Evolutionary conservation across 2,329 filamentous ascomycete species (phyloP).

Genomic region (Fusarium haematococcum): DNA sequence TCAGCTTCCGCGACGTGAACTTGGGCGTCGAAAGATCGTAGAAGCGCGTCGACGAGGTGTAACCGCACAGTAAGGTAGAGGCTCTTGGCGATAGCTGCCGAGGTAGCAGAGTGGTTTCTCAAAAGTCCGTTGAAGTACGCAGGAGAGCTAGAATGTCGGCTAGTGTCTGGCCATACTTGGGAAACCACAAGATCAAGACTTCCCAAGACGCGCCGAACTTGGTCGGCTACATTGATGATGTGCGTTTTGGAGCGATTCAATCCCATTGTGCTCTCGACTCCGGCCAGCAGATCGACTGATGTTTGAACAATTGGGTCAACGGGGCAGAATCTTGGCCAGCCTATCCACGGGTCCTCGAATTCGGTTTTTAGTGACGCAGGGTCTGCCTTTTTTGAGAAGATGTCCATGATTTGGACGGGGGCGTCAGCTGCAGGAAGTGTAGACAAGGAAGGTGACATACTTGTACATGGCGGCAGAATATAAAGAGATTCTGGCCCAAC

Average conservation of each 20-base stretch:
- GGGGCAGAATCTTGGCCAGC: neutral
- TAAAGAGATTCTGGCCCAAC: neutral
- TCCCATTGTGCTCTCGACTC: neutral
- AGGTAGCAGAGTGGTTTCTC: neutral
- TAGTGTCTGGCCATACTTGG: neutral
- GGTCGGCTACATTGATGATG: neutral
- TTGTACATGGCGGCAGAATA: neutral
- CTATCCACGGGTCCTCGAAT: neutral
- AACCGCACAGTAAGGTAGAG: neutral
- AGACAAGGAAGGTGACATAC: neutral
- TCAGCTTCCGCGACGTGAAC: neutral
- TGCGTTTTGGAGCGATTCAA: neutral
- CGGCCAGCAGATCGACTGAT: neutral
- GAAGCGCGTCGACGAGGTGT: neutral
- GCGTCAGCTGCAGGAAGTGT: neutral
- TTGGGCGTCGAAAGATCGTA: neutral
- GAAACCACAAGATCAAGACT: neutral
- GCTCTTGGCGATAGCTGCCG: neutral
- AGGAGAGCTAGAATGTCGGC: neutral
- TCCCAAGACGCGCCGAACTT: neutral
- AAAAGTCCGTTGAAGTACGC: neutral
- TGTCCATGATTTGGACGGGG: neutral
- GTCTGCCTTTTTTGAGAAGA: neutral
- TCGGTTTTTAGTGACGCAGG: neutral
- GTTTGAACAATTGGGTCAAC: neutral